These are phyloP conservation scores for Nothophytophthora sp. DNA, from an alignment of 352 stramenopile genomes.

Conservation along the genomic window DNA sequence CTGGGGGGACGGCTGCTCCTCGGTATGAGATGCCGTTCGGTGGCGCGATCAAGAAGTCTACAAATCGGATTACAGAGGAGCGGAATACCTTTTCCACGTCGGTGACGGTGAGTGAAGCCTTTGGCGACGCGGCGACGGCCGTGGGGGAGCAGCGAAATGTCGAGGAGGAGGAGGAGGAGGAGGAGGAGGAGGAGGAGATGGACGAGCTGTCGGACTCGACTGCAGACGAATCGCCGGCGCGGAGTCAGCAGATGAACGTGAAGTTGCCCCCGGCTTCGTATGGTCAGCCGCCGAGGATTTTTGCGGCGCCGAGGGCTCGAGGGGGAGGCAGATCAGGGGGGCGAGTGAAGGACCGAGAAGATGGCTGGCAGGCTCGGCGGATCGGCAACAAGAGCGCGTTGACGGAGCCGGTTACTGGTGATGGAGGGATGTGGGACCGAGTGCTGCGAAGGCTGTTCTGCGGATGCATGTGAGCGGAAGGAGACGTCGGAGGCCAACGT, in stretches of 20 bases:
- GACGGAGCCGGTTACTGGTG: conserved; percentile 8
- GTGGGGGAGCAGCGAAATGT: conserved; percentile 23
- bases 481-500: no score
- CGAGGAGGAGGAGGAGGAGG: conserved; percentile 30
- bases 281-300: no score
- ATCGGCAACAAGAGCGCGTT: no score
- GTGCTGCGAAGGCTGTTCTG: conserved; percentile 31
- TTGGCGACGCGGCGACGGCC: conserved; percentile 46
- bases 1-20: conserved; percentile 72
- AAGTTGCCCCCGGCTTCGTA: no score
- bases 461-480: conserved; percentile 14
- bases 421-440: conserved; percentile 19
- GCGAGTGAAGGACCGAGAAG: conserved; percentile 14
- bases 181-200: conserved; percentile 21
- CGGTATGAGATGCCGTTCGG: conserved; percentile 82
- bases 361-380: no score
- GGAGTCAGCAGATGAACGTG: no score
- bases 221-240: conserved; percentile 26
- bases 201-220: conserved; percentile 31
- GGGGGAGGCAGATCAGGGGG: conserved; percentile 8
- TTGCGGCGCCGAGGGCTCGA: no score
- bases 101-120: conserved; percentile 78
- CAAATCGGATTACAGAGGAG: conserved; percentile 78
- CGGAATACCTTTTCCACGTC: conserved; percentile 81
- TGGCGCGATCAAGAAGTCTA: conserved; percentile 81